A percentile compares a stretch with the other conserved stretches of the same genome.
phyloP scores from a whole-genome alignment of 192 early-diverging fungal genomes.

The Coemansia sp. region DNA sequence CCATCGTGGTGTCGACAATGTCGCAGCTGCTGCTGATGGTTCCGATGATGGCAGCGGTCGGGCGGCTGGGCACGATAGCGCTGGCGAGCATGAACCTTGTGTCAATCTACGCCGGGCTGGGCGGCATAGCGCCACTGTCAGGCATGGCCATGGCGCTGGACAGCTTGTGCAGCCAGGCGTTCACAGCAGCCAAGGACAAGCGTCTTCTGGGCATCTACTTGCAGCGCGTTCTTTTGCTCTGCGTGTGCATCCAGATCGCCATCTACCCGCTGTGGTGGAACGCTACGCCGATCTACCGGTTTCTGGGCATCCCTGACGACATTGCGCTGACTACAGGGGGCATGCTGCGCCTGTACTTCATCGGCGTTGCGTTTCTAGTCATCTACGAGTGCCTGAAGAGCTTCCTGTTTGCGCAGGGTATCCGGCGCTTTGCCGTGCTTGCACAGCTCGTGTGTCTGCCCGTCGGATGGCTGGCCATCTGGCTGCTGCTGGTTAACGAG shows the following conservation, averaged over 20 bases:
- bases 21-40: conserved; percentile 39
- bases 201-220: conserved; percentile 66
- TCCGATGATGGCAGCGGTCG: conserved; percentile 53
- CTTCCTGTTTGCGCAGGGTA: conserved; percentile 87
- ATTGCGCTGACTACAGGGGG: conserved; percentile 65
- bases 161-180: conserved; percentile 73
- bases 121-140: conserved; percentile 63
- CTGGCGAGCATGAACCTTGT: conserved; percentile 70
- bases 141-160: conserved; percentile 73
- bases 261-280: conserved; percentile 64
- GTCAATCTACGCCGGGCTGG: conserved; percentile 69
- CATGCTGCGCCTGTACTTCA: conserved; percentile 65
- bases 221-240: conserved; percentile 77
- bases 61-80: conserved; percentile 60
- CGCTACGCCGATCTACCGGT: conserved; percentile 28
- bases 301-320: conserved; percentile 56
- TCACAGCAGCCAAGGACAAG: conserved; percentile 63
- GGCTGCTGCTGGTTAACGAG: conserved; percentile 64
- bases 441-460: conserved; percentile 70
- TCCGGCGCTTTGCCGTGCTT: conserved; percentile 76
- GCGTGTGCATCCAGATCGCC: conserved; percentile 61
- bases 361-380: conserved; percentile 69
- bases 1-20: conserved; percentile 39
- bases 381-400: conserved; percentile 81
- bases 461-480: conserved; percentile 72